phyloP scores from a whole-genome alignment of 2,329 filamentous ascomycete species.

The Aureobasidium sp. region DNA sequence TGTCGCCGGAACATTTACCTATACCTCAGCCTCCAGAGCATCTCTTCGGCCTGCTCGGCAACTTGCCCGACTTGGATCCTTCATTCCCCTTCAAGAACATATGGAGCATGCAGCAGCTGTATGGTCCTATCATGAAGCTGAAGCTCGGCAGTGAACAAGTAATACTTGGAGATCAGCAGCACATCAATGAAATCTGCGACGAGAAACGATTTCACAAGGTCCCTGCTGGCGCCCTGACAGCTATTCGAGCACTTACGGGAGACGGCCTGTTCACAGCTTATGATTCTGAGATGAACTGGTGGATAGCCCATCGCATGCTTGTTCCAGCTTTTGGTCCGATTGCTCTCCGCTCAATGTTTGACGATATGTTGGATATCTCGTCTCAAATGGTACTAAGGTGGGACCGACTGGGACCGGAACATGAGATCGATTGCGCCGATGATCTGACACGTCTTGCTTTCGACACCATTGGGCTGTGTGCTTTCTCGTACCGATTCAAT shows the following conservation, averaged over 20 bases:
- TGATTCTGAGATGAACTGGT: slow-evolving; percentile 25
- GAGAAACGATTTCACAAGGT: neutral
- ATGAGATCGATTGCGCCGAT: neutral
- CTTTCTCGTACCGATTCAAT: neutral
- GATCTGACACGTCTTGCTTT: neutral
- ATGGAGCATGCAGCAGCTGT: slow-evolving; percentile 4
- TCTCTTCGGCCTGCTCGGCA: slow-evolving; percentile 16
- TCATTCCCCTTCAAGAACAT: slow-evolving; percentile 16
- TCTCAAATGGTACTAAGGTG: slow-evolving; percentile 27
- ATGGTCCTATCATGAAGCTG: neutral
- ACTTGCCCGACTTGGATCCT: slow-evolving; percentile 20
- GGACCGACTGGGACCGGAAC: slow-evolving; percentile 4
- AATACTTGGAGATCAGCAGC: neutral
- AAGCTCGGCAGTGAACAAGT: neutral
- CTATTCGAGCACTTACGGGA: neutral
- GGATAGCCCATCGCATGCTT: slow-evolving; percentile 35
- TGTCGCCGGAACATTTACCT: neutral
- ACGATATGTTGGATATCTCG: slow-evolving; percentile 30
- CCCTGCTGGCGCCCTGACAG: neutral
- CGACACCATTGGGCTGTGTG: neutral
- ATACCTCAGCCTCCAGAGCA: slow-evolving; percentile 21
- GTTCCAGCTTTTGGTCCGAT: slow-evolving; percentile 43
- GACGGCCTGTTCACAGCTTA: neutral
- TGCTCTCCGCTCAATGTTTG: slow-evolving; percentile 38
- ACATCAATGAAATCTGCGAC: neutral